Base-by-base conservation (phyloP, 805 yeast genomes). In the Wickerhamiella occidentalis region DNA sequence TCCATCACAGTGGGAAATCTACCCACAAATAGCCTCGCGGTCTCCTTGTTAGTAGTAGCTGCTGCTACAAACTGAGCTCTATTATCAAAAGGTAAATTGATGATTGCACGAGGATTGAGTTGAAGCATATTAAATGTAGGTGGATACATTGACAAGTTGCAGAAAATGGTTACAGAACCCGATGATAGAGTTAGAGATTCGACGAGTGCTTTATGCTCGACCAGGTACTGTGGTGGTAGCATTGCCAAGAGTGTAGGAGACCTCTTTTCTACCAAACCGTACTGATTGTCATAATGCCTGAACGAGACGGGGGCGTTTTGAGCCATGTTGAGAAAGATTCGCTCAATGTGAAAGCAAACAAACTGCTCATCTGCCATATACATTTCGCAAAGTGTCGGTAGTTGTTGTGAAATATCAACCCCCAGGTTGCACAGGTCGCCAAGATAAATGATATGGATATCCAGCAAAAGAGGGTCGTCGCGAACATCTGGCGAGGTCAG, bases 151-250 rank as follows among this genome's bases (percentile, higher is more conserved):
- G 49, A 51, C 18, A 57, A 35, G 37, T 56, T 58, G 23, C 52
- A 55, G 17, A 52, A 50, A 2, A 54, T 56, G 2, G 51, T 48
- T n/a, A 54, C 23, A 2, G 55, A 45, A 2, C 25, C 11, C 7
- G 41, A 15, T 19, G 19, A 33, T 15, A 55, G 49, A n/a, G 50
- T 49, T 13, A 58, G 48, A 4, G 38, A 40, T 3, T 37, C 23
- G 0, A 57, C 23, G 13, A 54, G 19, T 2, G 22, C 41, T 41
- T 55, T 57, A 37, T 52, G 42, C 33, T 41, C 40, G 6, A 28
- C 48, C 1, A 56, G 26, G 30, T 53, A 58, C 9, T n/a, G 18
- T 1, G 59, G 46, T 8, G 60, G 60, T 21, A 58, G 23, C 33
- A 36, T 51, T 6, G 60, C 56, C 11, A 57, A 26, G 9, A 58